Evolutionary conservation across 148 eudicot genomes (phyloP).

Genomic region (Diospyros kaki): DNA sequence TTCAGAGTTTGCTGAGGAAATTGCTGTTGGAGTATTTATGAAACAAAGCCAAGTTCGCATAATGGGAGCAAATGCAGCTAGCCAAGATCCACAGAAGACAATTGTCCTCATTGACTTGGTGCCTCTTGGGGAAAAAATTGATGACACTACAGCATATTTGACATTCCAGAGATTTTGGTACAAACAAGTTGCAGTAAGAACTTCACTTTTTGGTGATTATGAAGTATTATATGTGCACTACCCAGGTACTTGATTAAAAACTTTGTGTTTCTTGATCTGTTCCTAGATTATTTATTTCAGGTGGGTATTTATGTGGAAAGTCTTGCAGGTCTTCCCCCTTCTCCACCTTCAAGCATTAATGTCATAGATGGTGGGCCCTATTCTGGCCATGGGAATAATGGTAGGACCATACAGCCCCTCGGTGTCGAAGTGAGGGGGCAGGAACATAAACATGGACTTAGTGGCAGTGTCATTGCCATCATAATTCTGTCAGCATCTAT

Average conservation of each 20-base stretch:
- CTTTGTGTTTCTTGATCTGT: background rate
- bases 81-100: constrained; percentile 61
- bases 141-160: constrained; percentile 51
- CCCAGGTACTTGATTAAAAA: constrained; percentile 45
- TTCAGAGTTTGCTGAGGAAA: constrained; percentile 64
- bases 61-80: constrained; percentile 85
- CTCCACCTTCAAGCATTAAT: constrained; percentile 68
- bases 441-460: constrained; percentile 38
- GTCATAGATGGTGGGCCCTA: constrained; percentile 45
- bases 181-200: constrained; percentile 56
- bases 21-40: constrained; percentile 60
- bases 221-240: constrained; percentile 70
- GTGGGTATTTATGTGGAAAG: background rate
- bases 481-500: constrained; percentile 58
- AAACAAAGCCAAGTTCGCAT: constrained; percentile 78
- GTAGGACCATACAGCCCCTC: constrained; percentile 58
- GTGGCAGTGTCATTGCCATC: constrained; percentile 53
- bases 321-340: constrained; percentile 68
- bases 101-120: constrained; percentile 67
- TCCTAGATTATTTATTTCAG: constrained; percentile 10
- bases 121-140: constrained; percentile 67
- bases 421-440: constrained; percentile 58
- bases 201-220: constrained; percentile 65
- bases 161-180: constrained; percentile 64
- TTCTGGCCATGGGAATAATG: constrained; percentile 46